Evolutionary conservation across 1,284 basidiomycete genomes (phyloP).

Genomic region (Leccinum huronense): DNA sequence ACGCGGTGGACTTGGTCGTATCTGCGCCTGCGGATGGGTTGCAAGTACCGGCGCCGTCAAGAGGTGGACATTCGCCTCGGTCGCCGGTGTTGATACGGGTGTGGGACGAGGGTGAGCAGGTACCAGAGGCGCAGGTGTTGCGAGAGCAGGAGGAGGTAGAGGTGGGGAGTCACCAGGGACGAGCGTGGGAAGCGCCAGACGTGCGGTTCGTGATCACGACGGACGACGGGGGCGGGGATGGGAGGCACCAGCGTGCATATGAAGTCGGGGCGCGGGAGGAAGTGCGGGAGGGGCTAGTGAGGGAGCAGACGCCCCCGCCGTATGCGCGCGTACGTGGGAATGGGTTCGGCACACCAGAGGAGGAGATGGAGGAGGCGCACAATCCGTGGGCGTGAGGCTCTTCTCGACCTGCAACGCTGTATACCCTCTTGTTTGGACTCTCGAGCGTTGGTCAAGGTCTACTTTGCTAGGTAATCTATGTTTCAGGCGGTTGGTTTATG

Average conservation of each 20-base stretch:
- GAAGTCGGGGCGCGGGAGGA: neutral
- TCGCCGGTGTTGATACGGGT: conserved; percentile 26
- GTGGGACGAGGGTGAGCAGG: conserved; percentile 21
- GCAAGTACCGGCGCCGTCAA: conserved; percentile 24
- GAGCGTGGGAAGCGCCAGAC: neutral
- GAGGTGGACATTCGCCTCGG: conserved; percentile 18
- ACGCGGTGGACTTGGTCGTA: conserved; percentile 33
- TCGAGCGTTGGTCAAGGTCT: neutral
- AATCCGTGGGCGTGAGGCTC: conserved; percentile 30
- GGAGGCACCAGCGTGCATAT: neutral
- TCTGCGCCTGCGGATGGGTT: conserved; percentile 17
- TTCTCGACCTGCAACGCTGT: neutral
- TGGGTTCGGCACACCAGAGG: conserved; percentile 13
- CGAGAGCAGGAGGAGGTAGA: neutral
- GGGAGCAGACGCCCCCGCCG: conserved; percentile 23
- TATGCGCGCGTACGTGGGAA: conserved; percentile 14
- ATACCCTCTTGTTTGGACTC: neutral
- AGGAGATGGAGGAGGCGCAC: conserved; percentile 9
- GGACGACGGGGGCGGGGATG: neutral
- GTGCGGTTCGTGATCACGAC: conserved; percentile 4
- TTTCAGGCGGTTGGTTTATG: neutral
- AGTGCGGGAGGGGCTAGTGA: conserved; percentile 8
- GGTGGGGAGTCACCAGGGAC: neutral
- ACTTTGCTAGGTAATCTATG: neutral
- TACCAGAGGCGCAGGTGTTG: neutral